Evolutionary conservation across 768 basidiomycete species (phyloP).

Genomic region (Boletus reticuloceps): DNA sequence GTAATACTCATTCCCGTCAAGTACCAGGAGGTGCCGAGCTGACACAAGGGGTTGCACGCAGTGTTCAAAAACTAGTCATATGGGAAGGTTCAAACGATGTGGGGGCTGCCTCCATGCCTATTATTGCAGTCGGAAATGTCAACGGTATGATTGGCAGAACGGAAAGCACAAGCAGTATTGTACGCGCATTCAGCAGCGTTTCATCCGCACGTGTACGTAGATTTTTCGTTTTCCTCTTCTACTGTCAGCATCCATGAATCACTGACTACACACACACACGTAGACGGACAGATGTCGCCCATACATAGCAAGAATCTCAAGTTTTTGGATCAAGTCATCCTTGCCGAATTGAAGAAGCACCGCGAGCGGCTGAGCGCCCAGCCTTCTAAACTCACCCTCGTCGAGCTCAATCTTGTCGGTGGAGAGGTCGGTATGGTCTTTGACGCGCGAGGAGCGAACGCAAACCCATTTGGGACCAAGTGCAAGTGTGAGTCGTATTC

Average conservation of each 20-base stretch:
- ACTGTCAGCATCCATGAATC: not conserved
- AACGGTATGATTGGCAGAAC: slow-evolving; percentile 24
- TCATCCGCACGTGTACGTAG: slow-evolving; percentile 15
- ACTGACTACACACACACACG: not conserved
- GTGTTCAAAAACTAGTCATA: slow-evolving; percentile 20
- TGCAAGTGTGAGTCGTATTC: slow-evolving; percentile 24
- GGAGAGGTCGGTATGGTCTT: slow-evolving; percentile 13
- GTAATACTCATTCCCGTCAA: not conserved
- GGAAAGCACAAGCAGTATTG: slow-evolving; percentile 30
- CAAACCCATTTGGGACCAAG: slow-evolving; percentile 24
- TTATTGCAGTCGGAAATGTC: slow-evolving; percentile 27
- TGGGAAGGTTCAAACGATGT: slow-evolving; percentile 24
- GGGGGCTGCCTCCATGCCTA: slow-evolving; percentile 27
- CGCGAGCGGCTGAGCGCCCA: slow-evolving; percentile 7
- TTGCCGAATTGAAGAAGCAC: slow-evolving; percentile 26
- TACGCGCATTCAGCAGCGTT: slow-evolving; percentile 19
- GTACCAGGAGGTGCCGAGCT: not conserved
- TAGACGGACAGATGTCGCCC: slow-evolving; percentile 22
- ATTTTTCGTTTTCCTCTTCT: too few relatives aligned
- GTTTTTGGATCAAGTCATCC: slow-evolving; percentile 26
- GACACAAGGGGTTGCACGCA: not conserved
- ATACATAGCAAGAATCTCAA: slow-evolving; percentile 24
- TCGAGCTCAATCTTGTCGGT: slow-evolving; percentile 25
- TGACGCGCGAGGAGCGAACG: slow-evolving; percentile 18
- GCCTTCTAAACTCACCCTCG: slow-evolving; percentile 19